Evolutionary conservation across 2,329 filamentous ascomycete genomes (phyloP).

Genomic region (Nigrospora sphaerica): DNA sequence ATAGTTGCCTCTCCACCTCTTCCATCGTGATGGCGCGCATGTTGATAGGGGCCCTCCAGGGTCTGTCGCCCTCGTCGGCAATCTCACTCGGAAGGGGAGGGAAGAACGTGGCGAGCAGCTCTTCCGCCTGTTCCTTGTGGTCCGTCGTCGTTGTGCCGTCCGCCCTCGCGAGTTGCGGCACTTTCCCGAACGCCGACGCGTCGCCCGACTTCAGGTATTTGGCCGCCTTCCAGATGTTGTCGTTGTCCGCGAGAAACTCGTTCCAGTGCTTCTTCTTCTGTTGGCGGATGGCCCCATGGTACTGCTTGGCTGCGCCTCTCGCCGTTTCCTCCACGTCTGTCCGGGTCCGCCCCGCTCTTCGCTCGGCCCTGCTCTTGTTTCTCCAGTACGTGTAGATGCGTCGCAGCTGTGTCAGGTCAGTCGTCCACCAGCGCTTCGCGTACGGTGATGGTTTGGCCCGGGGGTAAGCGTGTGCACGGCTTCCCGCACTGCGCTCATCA

Average conservation of each 20-base stretch:
- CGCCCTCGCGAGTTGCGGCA: constrained; percentile 11
- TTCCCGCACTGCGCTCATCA: neutral
- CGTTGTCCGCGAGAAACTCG: constrained; percentile 16
- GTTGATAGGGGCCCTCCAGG: constrained; percentile 4
- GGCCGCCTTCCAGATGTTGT: constrained; percentile 21
- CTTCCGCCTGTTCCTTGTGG: constrained; percentile 9
- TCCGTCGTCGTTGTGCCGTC: constrained; percentile 9
- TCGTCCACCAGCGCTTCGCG: constrained; percentile 21
- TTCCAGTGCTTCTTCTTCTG: constrained; percentile 18
- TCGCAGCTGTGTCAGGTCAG: constrained; percentile 18
- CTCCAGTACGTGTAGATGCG: constrained; percentile 18
- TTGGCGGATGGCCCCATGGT: constrained; percentile 15
- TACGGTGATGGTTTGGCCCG: constrained; percentile 16
- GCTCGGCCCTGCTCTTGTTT: constrained; percentile 15
- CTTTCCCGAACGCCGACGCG: constrained; percentile 13
- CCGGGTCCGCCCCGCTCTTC: constrained; percentile 4
- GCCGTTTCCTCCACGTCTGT: constrained; percentile 11
- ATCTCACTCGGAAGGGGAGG: constrained; percentile 3
- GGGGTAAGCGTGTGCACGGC: constrained; percentile 10
- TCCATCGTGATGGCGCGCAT: constrained; percentile 12
- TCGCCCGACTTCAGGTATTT: constrained; percentile 17
- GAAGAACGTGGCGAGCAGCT: constrained; percentile 13
- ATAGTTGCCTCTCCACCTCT: constrained; percentile 12
- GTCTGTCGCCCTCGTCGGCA: constrained; percentile 11
- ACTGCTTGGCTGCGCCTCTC: constrained; percentile 14